phyloP scores from a whole-genome alignment of 2,329 filamentous ascomycete species.

The Pseudogymnoascus sp. region DNA sequence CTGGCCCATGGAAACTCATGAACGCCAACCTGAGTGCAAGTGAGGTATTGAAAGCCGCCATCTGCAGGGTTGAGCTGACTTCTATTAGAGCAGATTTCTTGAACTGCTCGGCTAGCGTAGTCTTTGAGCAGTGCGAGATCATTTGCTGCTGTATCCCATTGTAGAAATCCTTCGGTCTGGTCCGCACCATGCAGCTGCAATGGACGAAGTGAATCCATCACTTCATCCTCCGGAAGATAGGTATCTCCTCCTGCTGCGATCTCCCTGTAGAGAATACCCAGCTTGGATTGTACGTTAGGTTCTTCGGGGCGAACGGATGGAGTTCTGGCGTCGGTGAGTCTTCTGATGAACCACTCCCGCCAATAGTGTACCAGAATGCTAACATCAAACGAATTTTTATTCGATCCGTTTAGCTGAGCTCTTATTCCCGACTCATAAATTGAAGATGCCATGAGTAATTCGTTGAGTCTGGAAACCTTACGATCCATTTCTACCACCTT shows the following conservation, averaged over 20 bases:
- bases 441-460: not conserved
- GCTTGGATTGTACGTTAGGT: no score
- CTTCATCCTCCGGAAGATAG: slow-evolving; percentile 17
- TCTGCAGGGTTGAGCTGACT: slow-evolving; percentile 20
- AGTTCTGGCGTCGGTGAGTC: not conserved
- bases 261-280: no score
- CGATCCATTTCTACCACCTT: no score
- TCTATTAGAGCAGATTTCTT: slow-evolving; percentile 17
- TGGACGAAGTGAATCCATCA: slow-evolving; percentile 8
- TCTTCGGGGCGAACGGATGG: no score
- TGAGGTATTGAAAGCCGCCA: slow-evolving; percentile 20
- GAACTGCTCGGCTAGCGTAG: slow-evolving; percentile 18
- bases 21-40: slow-evolving; percentile 20
- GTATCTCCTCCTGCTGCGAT: slow-evolving; percentile 16
- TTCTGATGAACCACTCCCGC: slow-evolving; percentile 22
- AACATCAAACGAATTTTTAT: not conserved
- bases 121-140: slow-evolving; percentile 21
- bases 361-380: slow-evolving; percentile 21
- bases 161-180: not conserved
- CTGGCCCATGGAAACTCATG: slow-evolving; percentile 21
- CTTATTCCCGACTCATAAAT: not conserved
- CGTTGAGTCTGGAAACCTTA: no score
- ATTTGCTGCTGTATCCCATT: no score
- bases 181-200: not conserved
- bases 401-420: not conserved